Base-by-base conservation (phyloP, 1,139 yeast genomes). In the Pichia sp. region DNA sequence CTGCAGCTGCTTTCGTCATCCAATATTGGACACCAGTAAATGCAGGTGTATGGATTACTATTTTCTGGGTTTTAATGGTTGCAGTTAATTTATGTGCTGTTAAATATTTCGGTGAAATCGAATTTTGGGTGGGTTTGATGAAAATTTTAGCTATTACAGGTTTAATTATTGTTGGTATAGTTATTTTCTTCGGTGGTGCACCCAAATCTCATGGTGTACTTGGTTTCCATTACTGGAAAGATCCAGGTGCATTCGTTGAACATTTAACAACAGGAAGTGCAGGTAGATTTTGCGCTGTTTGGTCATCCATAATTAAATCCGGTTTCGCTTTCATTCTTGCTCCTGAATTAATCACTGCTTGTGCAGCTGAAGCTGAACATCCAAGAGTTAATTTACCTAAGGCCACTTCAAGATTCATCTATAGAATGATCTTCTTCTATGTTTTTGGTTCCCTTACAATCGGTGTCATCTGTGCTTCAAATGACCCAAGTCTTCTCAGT, bases 221-320 rank as follows among this genome's bases (percentile, higher is more conserved):
- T 24, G 73, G 75, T 46, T 61, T 60, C 51, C 56, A 58, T 18
- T 63, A 58, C 43, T 64, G 68, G 68, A 61, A 61, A 24, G 28
- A 56, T 38, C 63, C 62, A 2, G 61, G 60, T 33, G 63, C 68
- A 1, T 65, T 64, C 46, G 50, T 47, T 26, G 59, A 64, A 42
- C 66, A 67, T 47, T 54, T 74, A 37, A 63, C 61, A 9, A 59
- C 64, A 18, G 74, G 84, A 11, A 59, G 71, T 25, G 78, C 84
- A n/a, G 95, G 93, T 24, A 63, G 78, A 52, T 79, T 80, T 54
- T 66, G 79, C 43, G 85, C 83, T 34, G 79, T 84, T 79, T 74
- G 81, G 52, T 68, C 79, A 14, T 75, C 85, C 7, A 66, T 81
- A 52, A 74, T 81, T 47, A 72, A 72, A 47, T 80, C 89, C 31